These are phyloP conservation scores for Ustilago crameri DNA, from an alignment of 1,284 basidiomycete genomes.

Conservation along the genomic window DNA sequence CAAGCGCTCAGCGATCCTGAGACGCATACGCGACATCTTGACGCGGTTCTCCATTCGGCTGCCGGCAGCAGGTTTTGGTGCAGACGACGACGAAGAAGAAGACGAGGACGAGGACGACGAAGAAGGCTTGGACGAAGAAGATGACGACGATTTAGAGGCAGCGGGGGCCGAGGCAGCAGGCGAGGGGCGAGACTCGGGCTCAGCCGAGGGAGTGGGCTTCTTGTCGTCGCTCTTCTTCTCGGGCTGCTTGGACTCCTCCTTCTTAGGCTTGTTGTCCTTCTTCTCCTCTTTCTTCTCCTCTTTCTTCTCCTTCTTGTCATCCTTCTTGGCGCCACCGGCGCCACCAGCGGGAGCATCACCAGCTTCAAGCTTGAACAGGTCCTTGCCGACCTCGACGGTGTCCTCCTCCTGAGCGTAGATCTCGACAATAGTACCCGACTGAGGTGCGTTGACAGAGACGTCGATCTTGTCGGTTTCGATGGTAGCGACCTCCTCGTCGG, in stretches of 20 bases:
- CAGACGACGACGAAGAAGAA: constrained; percentile 19
- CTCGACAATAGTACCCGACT: constrained; percentile 87
- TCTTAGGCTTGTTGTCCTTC: constrained; percentile 66
- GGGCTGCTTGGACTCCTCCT: constrained; percentile 53
- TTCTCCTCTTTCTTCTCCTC: constrained; percentile 68
- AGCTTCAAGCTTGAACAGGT: constrained; percentile 89
- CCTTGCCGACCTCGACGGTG: constrained; percentile 93
- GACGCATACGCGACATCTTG: constrained; percentile 78
- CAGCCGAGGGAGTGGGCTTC: constrained; percentile 57
- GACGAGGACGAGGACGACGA: constrained; percentile 8
- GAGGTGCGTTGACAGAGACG: constrained; percentile 93
- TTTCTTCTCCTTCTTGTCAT: constrained; percentile 67
- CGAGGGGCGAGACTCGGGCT: constrained; percentile 25
- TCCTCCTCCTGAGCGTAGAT: constrained; percentile 89
- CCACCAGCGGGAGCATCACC: constrained; percentile 75
- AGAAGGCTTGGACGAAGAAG: constrained; percentile 26
- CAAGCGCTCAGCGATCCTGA: constrained; percentile 94
- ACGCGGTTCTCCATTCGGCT: constrained; percentile 86
- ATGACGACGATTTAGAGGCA: constrained; percentile 29
- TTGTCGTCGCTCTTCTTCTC: constrained; percentile 69
- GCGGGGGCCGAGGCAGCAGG: constrained; percentile 25
- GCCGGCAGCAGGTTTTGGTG: constrained; percentile 52
- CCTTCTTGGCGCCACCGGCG: constrained; percentile 61
- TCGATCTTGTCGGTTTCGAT: constrained; percentile 99
- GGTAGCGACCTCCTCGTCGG: constrained; percentile 94